A percentile compares a stretch with the other conserved stretches of the same genome.
These are phyloP conservation scores for Salix exigua DNA, from an alignment of 345 rosid genomes.

Conservation along the genomic window DNA sequence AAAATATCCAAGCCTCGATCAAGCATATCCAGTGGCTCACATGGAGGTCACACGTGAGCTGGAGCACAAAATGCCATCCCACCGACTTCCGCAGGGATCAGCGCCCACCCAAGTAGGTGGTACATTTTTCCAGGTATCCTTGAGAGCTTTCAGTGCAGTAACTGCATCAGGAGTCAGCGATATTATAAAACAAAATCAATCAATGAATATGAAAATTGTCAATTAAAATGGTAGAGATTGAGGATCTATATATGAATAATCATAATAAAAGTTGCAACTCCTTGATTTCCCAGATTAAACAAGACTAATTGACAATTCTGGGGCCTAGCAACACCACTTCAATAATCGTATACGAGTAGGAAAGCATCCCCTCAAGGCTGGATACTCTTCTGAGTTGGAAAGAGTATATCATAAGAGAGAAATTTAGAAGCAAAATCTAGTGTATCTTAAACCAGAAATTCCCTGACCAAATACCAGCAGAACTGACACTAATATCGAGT, in stretches of 20 bases:
- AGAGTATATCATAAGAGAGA: not conserved
- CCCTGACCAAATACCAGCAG: no score
- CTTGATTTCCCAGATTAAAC: not conserved
- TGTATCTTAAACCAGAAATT: not conserved
- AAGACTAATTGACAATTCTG: not conserved
- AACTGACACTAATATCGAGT: not conserved
- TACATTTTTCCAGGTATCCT: conserved; percentile 35
- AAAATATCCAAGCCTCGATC: not conserved
- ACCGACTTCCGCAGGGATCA: conserved; percentile 69
- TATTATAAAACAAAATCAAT: not conserved
- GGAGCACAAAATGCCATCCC: conserved; percentile 69
- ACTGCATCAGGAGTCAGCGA: conserved; percentile 34
- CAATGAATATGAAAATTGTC: not conserved
- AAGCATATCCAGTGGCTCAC: conserved; percentile 33
- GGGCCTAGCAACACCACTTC: not conserved
- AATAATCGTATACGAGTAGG: not conserved
- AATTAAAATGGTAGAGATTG: not conserved
- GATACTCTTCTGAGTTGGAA: not conserved
- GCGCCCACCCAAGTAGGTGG: conserved; percentile 60
- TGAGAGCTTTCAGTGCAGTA: conserved; percentile 35
- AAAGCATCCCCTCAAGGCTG: not conserved
- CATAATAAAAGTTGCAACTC: not conserved
- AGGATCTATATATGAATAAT: not conserved
- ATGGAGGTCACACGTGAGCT: conserved; percentile 47
- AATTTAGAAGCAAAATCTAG: not conserved